phyloP scores from a whole-genome alignment of 1,139 yeast species.

The Geotrichum macrosporum region DNA sequence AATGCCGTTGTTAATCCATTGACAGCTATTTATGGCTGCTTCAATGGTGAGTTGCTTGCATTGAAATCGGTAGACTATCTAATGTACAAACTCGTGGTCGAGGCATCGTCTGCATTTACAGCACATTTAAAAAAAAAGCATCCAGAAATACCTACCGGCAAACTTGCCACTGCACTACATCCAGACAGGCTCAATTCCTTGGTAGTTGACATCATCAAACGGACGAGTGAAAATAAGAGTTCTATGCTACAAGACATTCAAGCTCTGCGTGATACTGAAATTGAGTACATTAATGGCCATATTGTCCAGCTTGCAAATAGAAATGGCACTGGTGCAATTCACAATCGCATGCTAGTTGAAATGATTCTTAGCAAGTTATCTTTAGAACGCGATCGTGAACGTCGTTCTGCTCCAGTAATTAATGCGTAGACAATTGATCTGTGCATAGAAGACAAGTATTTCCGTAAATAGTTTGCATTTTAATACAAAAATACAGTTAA shows the following conservation, averaged over 20 bases:
- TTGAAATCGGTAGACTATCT: constrained; percentile 23
- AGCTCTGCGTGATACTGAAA: constrained; percentile 61
- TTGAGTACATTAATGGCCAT: constrained; percentile 75
- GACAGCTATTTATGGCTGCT: constrained; percentile 62
- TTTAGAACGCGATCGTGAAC: constrained; percentile 16
- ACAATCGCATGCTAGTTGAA: constrained; percentile 47
- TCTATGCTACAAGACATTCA: constrained; percentile 85
- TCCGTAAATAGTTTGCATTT: not conserved
- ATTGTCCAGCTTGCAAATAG: constrained; percentile 51
- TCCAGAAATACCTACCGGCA: constrained; percentile 20
- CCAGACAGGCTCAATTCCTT: constrained; percentile 43
- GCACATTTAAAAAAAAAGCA: constrained; percentile 34
- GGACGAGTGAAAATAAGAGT: constrained; percentile 59
- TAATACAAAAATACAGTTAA: not conserved
- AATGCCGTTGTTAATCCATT: constrained; percentile 75
- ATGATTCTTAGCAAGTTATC: constrained; percentile 40
- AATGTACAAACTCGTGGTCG: constrained; percentile 30
- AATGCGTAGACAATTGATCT: constrained; percentile 5
- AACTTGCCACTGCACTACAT: constrained; percentile 9
- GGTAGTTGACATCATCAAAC: constrained; percentile 47
- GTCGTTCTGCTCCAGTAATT: constrained; percentile 15
- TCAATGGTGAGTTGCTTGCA: constrained; percentile 61
- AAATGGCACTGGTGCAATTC: constrained; percentile 42
- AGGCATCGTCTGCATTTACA: constrained; percentile 30
- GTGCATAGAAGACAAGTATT: not conserved